These are phyloP conservation scores for Yarrowia sp. DNA, from an alignment of 805 yeast genomes.

Conservation along the genomic window DNA sequence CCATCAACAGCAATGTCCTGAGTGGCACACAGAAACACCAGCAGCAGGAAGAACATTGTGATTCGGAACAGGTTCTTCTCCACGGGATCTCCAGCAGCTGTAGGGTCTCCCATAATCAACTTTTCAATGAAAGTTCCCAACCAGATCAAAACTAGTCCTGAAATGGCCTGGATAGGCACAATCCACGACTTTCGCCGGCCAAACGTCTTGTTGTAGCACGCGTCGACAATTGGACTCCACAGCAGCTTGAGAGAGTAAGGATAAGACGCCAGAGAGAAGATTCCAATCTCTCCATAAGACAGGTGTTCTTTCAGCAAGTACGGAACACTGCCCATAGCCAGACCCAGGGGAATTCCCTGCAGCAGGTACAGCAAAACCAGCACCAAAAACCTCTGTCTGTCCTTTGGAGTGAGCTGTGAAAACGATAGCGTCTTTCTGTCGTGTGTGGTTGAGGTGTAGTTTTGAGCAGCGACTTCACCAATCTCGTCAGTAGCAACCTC, in stretches of 20 bases:
- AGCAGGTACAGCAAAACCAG: conserved; percentile 72
- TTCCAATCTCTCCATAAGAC: conserved; percentile 83
- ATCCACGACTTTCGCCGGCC: conserved; percentile 95
- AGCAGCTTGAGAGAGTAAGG: conserved; percentile 89
- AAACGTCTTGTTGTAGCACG: conserved; percentile 59
- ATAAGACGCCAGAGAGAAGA: conserved; percentile 87
- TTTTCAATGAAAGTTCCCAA: conserved; percentile 60
- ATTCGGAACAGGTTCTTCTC: conserved; percentile 50
- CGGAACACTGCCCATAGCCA: conserved; percentile 93
- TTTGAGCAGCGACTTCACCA: conserved; percentile 19
- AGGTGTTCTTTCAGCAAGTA: conserved; percentile 79
- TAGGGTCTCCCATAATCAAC: conserved; percentile 48
- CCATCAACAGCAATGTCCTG: conserved; percentile 99
- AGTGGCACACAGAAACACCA: conserved; percentile 90
- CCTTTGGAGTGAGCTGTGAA: conserved; percentile 42
- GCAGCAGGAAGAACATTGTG: conserved; percentile 67
- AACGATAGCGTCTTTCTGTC: conserved; percentile 32
- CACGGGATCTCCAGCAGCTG: conserved; percentile 29
- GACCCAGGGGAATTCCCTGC: conserved; percentile 96
- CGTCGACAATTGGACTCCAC: conserved; percentile 97
- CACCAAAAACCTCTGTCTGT: conserved; percentile 71
- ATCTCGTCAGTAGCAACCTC: conserved; percentile 25
- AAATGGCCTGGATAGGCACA: conserved; percentile 83
- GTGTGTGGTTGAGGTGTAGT: conserved; percentile 20
- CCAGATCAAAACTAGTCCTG: conserved; percentile 62